Conservation (phyloP, 192 early-diverging fungal genomes). For the Linnemannia hyalina region DNA sequence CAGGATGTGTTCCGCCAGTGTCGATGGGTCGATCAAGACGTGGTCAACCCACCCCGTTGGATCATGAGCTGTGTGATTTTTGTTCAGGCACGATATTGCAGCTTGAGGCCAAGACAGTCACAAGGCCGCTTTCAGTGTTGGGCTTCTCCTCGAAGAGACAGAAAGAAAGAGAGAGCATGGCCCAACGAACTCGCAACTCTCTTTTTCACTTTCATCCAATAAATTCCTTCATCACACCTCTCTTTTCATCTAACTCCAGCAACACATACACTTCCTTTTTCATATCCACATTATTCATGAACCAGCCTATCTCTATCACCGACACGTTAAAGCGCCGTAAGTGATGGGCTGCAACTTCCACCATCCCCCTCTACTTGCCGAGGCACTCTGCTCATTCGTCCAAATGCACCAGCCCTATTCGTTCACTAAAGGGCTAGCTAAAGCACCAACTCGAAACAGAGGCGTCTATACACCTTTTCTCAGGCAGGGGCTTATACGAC, state of each 20-base stretch:
- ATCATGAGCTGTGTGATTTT: not conserved
- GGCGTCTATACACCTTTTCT: not conserved
- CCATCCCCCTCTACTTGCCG: not conserved
- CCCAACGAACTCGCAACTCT: not conserved
- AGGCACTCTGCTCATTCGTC: not conserved
- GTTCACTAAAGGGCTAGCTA: not conserved
- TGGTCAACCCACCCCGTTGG: constrained; percentile 58
- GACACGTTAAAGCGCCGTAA: constrained; percentile 56
- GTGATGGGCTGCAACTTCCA: constrained; percentile 2
- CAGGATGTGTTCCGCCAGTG: constrained; percentile 74
- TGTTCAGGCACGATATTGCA: not conserved
- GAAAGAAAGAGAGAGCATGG: not conserved
- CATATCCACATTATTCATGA: constrained; percentile 26
- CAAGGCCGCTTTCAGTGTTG: not conserved
- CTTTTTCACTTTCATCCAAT: not conserved
- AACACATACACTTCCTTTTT: not conserved
- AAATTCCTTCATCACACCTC: not conserved
- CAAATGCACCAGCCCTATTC: not conserved
- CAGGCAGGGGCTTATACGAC: not conserved
- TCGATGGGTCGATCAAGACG: constrained; percentile 75
- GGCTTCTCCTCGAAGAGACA: not conserved
- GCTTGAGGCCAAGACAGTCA: constrained; percentile 2
- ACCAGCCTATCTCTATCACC: constrained; percentile 55
- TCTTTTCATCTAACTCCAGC: not conserved
- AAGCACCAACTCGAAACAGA: not conserved